These are phyloP conservation scores for Phytopythium boreale DNA, from an alignment of 352 stramenopile genomes.

Conservation along the genomic window DNA sequence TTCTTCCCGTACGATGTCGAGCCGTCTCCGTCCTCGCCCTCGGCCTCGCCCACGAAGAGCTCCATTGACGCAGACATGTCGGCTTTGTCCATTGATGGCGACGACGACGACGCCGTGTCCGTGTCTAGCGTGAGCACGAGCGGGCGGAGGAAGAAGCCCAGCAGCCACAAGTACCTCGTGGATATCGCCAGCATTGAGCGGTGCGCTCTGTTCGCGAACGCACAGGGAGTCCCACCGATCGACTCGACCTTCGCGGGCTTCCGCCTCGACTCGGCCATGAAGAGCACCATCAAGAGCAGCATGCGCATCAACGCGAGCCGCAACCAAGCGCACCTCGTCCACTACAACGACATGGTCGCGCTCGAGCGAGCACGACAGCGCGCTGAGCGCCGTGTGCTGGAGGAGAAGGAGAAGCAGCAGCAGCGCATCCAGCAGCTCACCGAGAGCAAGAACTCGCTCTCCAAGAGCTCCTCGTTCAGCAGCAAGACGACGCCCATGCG, in stretches of 20 bases:
- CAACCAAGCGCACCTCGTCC: conserved; percentile 63
- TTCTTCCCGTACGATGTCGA: conserved; percentile 30
- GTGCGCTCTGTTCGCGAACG: conserved; percentile 36
- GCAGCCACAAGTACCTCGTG: conserved; percentile 30
- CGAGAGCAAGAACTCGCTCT: conserved; percentile 23
- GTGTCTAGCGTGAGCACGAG: conserved; percentile 14
- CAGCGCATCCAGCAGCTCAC: conserved; percentile 51
- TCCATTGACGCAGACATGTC: neutral
- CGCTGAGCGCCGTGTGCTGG: conserved; percentile 62
- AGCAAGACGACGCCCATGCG: conserved; percentile 42
- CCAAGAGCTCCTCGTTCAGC: conserved; percentile 31
- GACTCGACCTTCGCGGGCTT: conserved; percentile 58
- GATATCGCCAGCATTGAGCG: conserved; percentile 37
- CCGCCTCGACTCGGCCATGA: conserved; percentile 70
- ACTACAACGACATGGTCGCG: conserved; percentile 60
- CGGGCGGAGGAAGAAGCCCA: conserved; percentile 2
- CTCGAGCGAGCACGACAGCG: conserved; percentile 46
- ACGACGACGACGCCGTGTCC: conserved; percentile 19
- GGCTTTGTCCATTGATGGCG: neutral
- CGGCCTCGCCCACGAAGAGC: neutral
- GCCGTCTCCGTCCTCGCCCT: neutral
- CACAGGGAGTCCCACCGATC: conserved; percentile 38
- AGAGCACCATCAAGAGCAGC: conserved; percentile 65
- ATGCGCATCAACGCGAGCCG: conserved; percentile 78
- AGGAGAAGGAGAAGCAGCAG: conserved; percentile 64